phyloP scores from a whole-genome alignment of 331 rosid genomes.

The Malus hybrid region DNA sequence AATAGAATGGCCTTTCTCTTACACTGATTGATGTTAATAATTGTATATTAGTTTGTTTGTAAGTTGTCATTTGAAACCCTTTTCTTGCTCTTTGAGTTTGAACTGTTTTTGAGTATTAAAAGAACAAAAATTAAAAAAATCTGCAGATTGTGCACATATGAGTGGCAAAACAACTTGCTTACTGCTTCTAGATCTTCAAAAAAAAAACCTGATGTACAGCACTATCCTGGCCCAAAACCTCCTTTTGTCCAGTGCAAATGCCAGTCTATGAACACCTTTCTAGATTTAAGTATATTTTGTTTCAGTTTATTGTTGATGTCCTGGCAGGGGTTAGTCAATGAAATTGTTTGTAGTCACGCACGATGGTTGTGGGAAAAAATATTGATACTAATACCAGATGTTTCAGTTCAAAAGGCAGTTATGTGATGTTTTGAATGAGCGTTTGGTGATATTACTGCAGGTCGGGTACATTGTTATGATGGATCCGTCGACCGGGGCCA shows the following conservation, averaged over 20 bases:
- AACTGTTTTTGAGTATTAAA: neutral
- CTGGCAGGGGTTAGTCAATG: neutral
- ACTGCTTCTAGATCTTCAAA: neutral
- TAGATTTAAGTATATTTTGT: neutral
- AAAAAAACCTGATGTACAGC: neutral
- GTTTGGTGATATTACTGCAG: conserved; percentile 32
- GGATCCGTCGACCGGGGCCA: conserved; percentile 55
- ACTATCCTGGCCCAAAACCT: neutral
- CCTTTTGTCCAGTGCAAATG: neutral
- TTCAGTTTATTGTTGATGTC: neutral
- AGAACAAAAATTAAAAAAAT: neutral
- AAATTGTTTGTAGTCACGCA: neutral
- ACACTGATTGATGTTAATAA: neutral
- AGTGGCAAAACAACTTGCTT: neutral
- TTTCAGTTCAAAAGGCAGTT: neutral
- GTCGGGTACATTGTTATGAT: conserved; percentile 87
- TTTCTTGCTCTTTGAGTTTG: neutral
- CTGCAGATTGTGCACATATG: neutral
- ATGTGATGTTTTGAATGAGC: neutral
- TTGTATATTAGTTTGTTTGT: neutral
- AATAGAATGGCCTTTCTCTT: neutral
- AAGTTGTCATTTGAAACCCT: neutral
- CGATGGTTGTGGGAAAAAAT: neutral
- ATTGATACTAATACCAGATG: neutral
- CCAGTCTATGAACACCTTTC: neutral